A percentile compares a stretch with the other conserved stretches of the same genome.
phyloP scores from a whole-genome alignment of 2,329 filamentous ascomycete genomes.

The Triangularia verruculosa region DNA sequence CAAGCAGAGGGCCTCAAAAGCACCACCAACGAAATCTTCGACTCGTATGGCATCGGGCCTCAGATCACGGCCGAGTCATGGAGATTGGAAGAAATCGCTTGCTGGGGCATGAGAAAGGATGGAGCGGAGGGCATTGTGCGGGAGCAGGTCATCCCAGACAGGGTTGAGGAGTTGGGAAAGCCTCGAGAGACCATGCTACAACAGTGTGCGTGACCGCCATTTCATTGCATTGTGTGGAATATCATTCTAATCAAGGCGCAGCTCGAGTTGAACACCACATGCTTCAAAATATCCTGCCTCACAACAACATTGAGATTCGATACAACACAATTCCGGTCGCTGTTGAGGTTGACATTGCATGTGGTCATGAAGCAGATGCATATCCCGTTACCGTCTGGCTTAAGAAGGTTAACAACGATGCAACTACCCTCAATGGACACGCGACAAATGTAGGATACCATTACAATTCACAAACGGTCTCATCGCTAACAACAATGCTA shows the following conservation, averaged over 20 bases:
- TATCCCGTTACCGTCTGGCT: slow-evolving; percentile 7
- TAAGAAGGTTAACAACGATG: background rate
- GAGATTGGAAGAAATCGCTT: slow-evolving; percentile 20
- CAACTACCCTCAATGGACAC: background rate
- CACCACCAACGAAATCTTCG: slow-evolving; percentile 21
- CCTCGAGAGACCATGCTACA: slow-evolving; percentile 16
- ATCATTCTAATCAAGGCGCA: background rate
- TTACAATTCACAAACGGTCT: background rate
- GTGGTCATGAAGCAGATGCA: background rate
- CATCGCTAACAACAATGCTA: background rate
- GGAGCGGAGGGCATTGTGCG: slow-evolving; percentile 18
- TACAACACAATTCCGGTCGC: slow-evolving; percentile 10
- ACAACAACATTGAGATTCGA: slow-evolving; percentile 14
- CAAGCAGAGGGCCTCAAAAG: slow-evolving; percentile 22
- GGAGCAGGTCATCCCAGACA: slow-evolving; percentile 17
- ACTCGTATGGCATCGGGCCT: slow-evolving; percentile 15
- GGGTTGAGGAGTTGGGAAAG: slow-evolving; percentile 16
- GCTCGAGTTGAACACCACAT: slow-evolving; percentile 19
- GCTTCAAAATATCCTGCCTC: slow-evolving; percentile 15
- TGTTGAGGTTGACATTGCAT: slow-evolving; percentile 5
- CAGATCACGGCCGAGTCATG: slow-evolving; percentile 17
- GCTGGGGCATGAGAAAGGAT: slow-evolving; percentile 14
- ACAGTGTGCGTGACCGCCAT: slow-evolving; percentile 9
- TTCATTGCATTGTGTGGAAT: no score
- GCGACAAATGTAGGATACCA: background rate